Conservation (phyloP, 768 basidiomycete species). For the Amanita pseudoporphyria region DNA sequence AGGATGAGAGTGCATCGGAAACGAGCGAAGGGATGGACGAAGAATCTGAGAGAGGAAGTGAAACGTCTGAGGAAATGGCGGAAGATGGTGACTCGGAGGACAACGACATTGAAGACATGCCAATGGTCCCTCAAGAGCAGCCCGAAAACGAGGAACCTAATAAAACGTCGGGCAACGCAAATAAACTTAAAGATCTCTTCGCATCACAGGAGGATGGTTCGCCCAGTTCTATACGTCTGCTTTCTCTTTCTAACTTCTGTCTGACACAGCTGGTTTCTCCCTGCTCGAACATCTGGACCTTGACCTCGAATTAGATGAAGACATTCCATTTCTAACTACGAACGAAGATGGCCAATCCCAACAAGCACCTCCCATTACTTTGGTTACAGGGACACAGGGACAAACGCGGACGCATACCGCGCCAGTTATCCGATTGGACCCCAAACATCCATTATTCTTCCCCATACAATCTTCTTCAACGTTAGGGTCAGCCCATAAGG, state of each 20-base stretch:
- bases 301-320: conserved; percentile 63
- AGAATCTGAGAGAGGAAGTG: conserved; percentile 12
- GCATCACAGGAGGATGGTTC: conserved; percentile 60
- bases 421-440: conserved; percentile 32
- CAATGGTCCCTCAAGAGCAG: neutral
- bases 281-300: conserved; percentile 67
- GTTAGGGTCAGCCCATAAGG: conserved; percentile 15
- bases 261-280: conserved; percentile 51
- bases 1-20: conserved; percentile 18
- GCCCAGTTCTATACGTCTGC: conserved; percentile 8
- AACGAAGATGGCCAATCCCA: conserved; percentile 14
- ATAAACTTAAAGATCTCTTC: conserved; percentile 63
- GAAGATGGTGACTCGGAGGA: conserved; percentile 10
- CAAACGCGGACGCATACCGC: conserved; percentile 1
- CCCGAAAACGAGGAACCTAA: conserved; percentile 2
- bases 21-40: no score
- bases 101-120: conserved; percentile 8
- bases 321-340: conserved; percentile 23
- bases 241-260: neutral
- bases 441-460: conserved; percentile 55
- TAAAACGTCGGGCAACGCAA: conserved; percentile 10
- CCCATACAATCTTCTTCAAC: conserved; percentile 25
- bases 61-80: conserved; percentile 9
- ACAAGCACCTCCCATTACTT: neutral
- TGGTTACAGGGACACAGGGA: neutral